phyloP scores from a whole-genome alignment of 2,329 filamentous ascomycete genomes.

The Colletotrichum tamarilloi region DNA sequence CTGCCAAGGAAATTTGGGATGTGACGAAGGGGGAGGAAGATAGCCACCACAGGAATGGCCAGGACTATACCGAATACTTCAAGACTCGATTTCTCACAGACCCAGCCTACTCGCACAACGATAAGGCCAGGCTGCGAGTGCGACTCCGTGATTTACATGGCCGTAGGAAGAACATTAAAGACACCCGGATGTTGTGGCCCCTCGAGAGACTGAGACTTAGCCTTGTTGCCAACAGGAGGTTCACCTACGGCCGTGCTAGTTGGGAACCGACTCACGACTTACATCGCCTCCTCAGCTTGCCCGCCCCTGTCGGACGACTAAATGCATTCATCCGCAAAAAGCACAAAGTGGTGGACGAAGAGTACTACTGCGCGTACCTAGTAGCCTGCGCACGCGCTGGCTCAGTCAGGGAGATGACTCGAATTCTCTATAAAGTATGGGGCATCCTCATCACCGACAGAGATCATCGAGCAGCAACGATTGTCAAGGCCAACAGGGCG shows the following conservation, averaged over 20 bases:
- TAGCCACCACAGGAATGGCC: conserved; percentile 44
- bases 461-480: conserved; percentile 36
- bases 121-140: conserved; percentile 53
- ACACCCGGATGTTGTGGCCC: conserved; percentile 1
- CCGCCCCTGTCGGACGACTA: conserved; percentile 20
- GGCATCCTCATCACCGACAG: conserved; percentile 12
- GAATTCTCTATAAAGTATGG: conserved; percentile 16
- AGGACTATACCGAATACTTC: conserved; percentile 57
- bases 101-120: conserved; percentile 58
- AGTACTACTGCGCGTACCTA: conserved; percentile 26
- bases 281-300: conserved; percentile 25
- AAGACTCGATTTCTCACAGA: conserved; percentile 59
- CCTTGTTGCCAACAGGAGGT: not conserved
- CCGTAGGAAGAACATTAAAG: conserved; percentile 25
- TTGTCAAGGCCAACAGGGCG: conserved; percentile 47
- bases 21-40: conserved; percentile 38
- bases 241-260: conserved; percentile 24
- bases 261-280: conserved; percentile 23
- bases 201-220: conserved; percentile 27
- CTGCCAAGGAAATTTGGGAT: conserved; percentile 50
- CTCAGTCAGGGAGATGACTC: conserved; percentile 20
- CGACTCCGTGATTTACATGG: conserved; percentile 52
- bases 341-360: conserved; percentile 8
- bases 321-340: conserved; percentile 23
- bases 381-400: conserved; percentile 26